phyloP scores from a whole-genome alignment of 139 green algal species.

The Marvania coccoides region DNA sequence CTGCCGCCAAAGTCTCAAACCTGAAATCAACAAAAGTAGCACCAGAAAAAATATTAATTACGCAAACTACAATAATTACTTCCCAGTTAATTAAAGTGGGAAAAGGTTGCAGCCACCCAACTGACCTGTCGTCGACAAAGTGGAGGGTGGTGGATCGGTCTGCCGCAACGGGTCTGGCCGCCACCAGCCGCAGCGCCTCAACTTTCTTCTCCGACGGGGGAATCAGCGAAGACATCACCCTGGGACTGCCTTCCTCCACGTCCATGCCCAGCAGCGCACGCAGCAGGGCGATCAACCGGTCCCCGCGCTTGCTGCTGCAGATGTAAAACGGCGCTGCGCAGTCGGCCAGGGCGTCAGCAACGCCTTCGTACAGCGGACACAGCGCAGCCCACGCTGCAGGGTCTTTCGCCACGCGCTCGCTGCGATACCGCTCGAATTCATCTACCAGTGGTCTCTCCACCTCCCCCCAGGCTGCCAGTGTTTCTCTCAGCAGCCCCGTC shows the following conservation, averaged over 20 bases:
- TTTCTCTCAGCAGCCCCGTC: constrained; percentile 20
- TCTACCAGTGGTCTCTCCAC: constrained; percentile 11
- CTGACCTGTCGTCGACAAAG: constrained; percentile 76
- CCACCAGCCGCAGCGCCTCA: constrained; percentile 23
- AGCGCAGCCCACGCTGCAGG: constrained; percentile 24
- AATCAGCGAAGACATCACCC: constrained; percentile 50
- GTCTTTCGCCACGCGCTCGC: not conserved
- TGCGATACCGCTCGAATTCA: constrained; percentile 42
- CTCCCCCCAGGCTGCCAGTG: constrained; percentile 20
- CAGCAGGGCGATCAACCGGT: constrained; percentile 19
- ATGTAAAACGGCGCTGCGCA: constrained; percentile 5
- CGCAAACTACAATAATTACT: no score
- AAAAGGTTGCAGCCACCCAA: no score
- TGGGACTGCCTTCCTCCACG: constrained; percentile 28
- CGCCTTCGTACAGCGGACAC: constrained; percentile 33
- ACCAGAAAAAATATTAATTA: no score
- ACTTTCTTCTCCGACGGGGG: constrained; percentile 61
- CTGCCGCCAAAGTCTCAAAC: constrained; percentile 54
- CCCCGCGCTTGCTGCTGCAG: constrained; percentile 6
- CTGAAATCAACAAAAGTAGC: no score
- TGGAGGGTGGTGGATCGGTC: constrained; percentile 36
- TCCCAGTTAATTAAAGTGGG: no score
- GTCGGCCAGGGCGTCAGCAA: constrained; percentile 29
- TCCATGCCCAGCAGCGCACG: constrained; percentile 26
- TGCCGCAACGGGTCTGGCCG: constrained; percentile 21